phyloP scores from a whole-genome alignment of 148 eudicot genomes.

The Camellia sinensis region DNA sequence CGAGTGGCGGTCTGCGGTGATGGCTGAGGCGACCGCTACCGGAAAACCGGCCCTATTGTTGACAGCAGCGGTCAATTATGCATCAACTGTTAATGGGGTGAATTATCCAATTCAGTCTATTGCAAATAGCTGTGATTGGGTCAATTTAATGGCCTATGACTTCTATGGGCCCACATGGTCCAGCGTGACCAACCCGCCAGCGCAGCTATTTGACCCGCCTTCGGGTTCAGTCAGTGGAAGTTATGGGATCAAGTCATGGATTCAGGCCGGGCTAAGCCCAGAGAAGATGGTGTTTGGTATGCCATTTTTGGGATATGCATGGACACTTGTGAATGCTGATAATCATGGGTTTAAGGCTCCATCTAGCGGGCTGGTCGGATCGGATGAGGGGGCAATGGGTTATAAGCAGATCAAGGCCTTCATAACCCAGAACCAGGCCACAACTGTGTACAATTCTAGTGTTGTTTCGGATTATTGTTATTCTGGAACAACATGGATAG shows the following conservation, averaged over 20 bases:
- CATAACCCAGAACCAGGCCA: conserved; percentile 23
- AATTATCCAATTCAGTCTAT: conserved; percentile 20
- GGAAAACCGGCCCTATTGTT: conserved; percentile 27
- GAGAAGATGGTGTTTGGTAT: conserved; percentile 40
- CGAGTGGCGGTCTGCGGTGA: conserved; percentile 51
- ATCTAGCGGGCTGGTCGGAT: conserved; percentile 23
- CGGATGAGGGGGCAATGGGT: conserved; percentile 21
- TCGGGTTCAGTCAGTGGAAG: conserved; percentile 34
- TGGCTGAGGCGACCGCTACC: conserved; percentile 26
- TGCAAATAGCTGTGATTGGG: conserved; percentile 38
- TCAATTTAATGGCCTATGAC: conserved; percentile 59
- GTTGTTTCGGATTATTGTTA: conserved; percentile 49
- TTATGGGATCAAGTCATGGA: conserved; percentile 40
- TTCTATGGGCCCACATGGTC: conserved; percentile 30
- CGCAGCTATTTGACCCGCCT: conserved; percentile 38
- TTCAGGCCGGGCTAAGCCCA: conserved; percentile 25
- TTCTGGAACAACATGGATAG: conserved; percentile 58
- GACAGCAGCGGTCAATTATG: conserved; percentile 41
- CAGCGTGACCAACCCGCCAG: conserved; percentile 26
- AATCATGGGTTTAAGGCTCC: conserved; percentile 43
- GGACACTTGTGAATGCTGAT: conserved; percentile 30
- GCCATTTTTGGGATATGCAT: conserved; percentile 53
- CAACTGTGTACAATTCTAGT: conserved; percentile 29
- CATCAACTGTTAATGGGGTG: conserved; percentile 17
- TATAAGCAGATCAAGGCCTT: conserved; percentile 27